Evolutionary conservation across 768 basidiomycete species (phyloP), one percentile per base, ranked within the genome.

Genomic region (Mycena sanguinolenta): DNA sequence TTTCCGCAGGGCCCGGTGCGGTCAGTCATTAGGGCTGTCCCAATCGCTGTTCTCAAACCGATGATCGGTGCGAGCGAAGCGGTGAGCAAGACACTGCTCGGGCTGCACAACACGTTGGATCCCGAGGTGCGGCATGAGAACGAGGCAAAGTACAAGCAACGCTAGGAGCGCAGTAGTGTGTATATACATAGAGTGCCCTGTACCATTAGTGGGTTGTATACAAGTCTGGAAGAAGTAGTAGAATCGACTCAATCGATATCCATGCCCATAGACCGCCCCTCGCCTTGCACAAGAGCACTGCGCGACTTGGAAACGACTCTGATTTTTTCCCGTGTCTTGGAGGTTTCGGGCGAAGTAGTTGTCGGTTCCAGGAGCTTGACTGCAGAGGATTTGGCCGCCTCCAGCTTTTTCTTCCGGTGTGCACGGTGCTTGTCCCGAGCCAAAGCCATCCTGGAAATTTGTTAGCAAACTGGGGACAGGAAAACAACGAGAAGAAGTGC

Each of bases 21-120:
- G 65, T 94, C 97, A 27, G 97, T 99, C 30, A 94, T 99, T 69
- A 91, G 98, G 30, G 98, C 98, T 32, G 96, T 99, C 14, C 98
- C 98, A 8, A 97, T 99, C 67, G 98, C 98, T 0, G 96, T 99
- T 14, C 83, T 99, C 74, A 96, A 95, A 76, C 96, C 98, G 2
- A 97, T 98, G 95, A 99, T 99, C 66, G 98, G 98, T 5, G 96
- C 97, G 5, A 95, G 92, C 58, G 97, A 98, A 81, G 98, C 98
- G 3, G 93, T 99, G 69, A 93, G 95, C 82, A 97, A 99, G 84
- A 97, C 97, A 0, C 82, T 99, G 42, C 87, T 98, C 63, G 98
- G 98, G 10, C 85, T 99, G 44, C 93, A 96, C 75, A 99, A 99
- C 79, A 89, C 95, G 54, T 82, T 99, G 75, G 96, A 99, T 79